A percentile compares a stretch with the other conserved stretches of the same genome.
Conservation (phyloP, 2,329 filamentous ascomycete genomes). For the Pseudogymnoascus pannorum region DNA sequence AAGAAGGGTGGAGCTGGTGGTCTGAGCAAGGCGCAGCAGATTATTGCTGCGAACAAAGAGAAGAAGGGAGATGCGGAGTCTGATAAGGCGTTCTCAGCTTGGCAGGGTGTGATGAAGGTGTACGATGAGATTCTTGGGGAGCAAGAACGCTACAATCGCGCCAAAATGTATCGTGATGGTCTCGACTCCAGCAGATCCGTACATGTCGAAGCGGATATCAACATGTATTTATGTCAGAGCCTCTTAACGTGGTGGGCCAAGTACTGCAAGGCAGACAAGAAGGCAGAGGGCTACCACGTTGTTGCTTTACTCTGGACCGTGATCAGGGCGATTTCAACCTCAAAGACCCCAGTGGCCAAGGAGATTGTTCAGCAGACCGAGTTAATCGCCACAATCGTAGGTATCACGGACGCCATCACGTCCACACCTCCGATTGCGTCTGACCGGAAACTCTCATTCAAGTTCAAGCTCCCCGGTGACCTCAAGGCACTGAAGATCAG, state of each 20-base stretch:
- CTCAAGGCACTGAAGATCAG: constrained; percentile 26
- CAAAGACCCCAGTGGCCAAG: constrained; percentile 34
- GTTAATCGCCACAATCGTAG: constrained; percentile 27
- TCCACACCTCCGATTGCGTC: constrained; percentile 15
- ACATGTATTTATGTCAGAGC: constrained; percentile 41
- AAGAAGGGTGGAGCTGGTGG: constrained; percentile 34
- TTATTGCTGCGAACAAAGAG: constrained; percentile 27
- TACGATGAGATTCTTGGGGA: constrained; percentile 22
- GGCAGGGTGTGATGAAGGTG: constrained; percentile 26
- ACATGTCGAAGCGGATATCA: constrained; percentile 28
- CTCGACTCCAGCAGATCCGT: constrained; percentile 23
- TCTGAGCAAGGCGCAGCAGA: constrained; percentile 30
- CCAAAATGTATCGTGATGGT: constrained; percentile 24
- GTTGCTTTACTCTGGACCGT: constrained; percentile 41
- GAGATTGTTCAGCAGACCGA: constrained; percentile 32
- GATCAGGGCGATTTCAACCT: constrained; percentile 31
- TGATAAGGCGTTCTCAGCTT: constrained; percentile 27
- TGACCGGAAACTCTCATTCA: constrained; percentile 39
- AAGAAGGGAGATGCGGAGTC: constrained; percentile 25
- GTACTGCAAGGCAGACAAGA: constrained; percentile 29
- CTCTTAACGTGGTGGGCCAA: constrained; percentile 42
- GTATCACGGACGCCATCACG: constrained; percentile 27
- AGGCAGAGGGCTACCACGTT: constrained; percentile 32
- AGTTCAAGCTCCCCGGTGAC: constrained; percentile 32
- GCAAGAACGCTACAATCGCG: constrained; percentile 26